A percentile compares a stretch with the other conserved stretches of the same genome.
These are phyloP conservation scores for Cercis canadensis DNA, from an alignment of 306 rosid genomes.

Conservation along the genomic window DNA sequence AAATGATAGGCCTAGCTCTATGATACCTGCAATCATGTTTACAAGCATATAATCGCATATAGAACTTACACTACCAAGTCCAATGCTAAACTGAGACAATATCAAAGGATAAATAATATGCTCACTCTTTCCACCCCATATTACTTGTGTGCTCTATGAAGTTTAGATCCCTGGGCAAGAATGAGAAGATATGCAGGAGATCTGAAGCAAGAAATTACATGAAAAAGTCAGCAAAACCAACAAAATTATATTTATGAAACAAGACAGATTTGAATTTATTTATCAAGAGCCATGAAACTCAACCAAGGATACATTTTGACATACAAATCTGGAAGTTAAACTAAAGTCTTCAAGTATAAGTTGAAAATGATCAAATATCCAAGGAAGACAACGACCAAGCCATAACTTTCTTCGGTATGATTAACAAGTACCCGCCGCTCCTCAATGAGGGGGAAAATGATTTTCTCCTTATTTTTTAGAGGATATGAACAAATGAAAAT, in stretches of 20 bases:
- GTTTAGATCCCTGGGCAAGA: slow-evolving; percentile 86
- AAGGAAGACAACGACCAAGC: background rate
- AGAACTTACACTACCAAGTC: background rate
- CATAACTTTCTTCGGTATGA: slow-evolving; percentile 1
- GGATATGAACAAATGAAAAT: slow-evolving; percentile 11
- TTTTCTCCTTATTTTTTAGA: background rate
- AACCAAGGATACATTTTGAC: slow-evolving; percentile 11
- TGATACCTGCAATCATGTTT: slow-evolving; percentile 53
- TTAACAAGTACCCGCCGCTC: background rate
- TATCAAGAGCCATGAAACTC: slow-evolving; percentile 5
- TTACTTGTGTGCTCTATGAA: slow-evolving; percentile 87
- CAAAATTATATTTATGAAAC: slow-evolving; percentile 17
- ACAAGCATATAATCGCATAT: slow-evolving; percentile 24
- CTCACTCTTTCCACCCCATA: slow-evolving; percentile 98
- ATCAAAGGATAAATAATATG: slow-evolving; percentile 7
- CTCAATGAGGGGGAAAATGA: background rate
- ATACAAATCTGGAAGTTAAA: background rate
- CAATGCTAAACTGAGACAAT: slow-evolving; percentile 28
- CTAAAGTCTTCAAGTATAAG: background rate
- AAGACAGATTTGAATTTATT: slow-evolving; percentile 12
- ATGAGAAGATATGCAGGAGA: slow-evolving; percentile 83
- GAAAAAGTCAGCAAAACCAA: slow-evolving; percentile 37
- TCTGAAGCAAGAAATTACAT: slow-evolving; percentile 55
- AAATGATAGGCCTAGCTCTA: slow-evolving; percentile 80
- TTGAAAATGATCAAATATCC: slow-evolving; percentile 15